Evolutionary conservation across 306 rosid genomes (phyloP), one percentile per base, ranked within the genome.

Genomic region (Pterocarpus macrocarpus): DNA sequence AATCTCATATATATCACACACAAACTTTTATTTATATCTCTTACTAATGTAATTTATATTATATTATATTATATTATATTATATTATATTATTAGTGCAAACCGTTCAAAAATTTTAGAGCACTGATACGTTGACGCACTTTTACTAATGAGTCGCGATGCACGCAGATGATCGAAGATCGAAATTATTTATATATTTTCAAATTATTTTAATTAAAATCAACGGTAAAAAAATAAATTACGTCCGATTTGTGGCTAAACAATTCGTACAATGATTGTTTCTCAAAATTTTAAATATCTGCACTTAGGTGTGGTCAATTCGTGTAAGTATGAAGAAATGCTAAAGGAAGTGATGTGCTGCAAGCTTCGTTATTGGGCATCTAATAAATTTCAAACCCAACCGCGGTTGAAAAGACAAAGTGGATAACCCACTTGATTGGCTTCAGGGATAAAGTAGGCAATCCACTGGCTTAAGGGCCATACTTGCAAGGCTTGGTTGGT

Each of bases 371-470:
- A 15, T 52, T 13, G 8, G 57, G 53, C 15, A 47, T 47, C 53
- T 47, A 47, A 47, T 12, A 12, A 47, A 47, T 12, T 55, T 55
- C 17, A 36, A 55, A 17, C 4, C 16, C 36, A 53, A 72, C 10
- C 28, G 16, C 2, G 8, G 13, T 55, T 55, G 65, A 55, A 72
- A 34, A 9, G 66, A 58, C 55, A 57, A 28, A 35, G 52, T 8
- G 50, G 77, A 11, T 73, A 73, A 30, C 6, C 36, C 22, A 8
- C 50, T 16, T 9, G 77, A n/a, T 8, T 47, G 17, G 28, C 33
- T 50, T 64, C 11, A 65, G 30, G 73, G 81, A 64, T 4, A 77
- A 53, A 35, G n/a, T 64, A 35, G 73, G 62, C 17, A 77, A 64
- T 39, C 5, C 65, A 64, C 53, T 12, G n/a, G 4, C 8, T 22